Evolutionary conservation across 1,284 basidiomycete genomes (phyloP).

Genomic region (Mrakiaceae sp.): DNA sequence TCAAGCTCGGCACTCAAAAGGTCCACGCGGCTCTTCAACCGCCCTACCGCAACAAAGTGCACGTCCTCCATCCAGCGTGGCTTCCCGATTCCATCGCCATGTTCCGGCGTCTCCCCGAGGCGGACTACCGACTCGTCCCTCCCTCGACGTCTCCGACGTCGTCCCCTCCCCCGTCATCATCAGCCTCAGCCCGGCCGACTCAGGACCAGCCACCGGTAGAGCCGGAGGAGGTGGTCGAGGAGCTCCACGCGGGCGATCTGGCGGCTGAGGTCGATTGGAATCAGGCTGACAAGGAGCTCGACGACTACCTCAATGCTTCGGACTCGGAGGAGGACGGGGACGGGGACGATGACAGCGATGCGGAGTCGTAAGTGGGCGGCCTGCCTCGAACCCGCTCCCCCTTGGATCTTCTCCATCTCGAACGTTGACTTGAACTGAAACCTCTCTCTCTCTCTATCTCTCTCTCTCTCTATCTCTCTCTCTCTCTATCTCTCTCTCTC

Average conservation of each 20-base stretch:
- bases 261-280: slow-evolving; percentile 50
- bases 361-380: slow-evolving; percentile 9
- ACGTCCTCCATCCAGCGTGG: slow-evolving; percentile 80
- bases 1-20: slow-evolving; percentile 74
- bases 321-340: slow-evolving; percentile 19
- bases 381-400: not conserved
- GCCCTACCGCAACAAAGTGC: slow-evolving; percentile 43
- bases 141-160: not conserved
- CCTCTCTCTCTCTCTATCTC: not conserved
- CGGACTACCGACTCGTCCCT: slow-evolving; percentile 18
- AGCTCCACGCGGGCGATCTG: slow-evolving; percentile 19
- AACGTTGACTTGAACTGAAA: not conserved
- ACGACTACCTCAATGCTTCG: slow-evolving; percentile 43
- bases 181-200: slow-evolving; percentile 8
- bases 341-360: slow-evolving; percentile 23
- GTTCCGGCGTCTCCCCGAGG: slow-evolving; percentile 45
- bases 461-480: not conserved
- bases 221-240: slow-evolving; percentile 40
- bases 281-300: slow-evolving; percentile 72
- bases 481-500: not conserved
- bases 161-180: not conserved
- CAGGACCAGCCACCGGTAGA: slow-evolving; percentile 22
- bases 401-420: not conserved
- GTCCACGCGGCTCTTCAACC: slow-evolving; percentile 64
- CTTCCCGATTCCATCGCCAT: slow-evolving; percentile 71